These are phyloP conservation scores for Aotearoamyces nothofagi DNA, from an alignment of 2,329 filamentous ascomycete species.

Conservation along the genomic window DNA sequence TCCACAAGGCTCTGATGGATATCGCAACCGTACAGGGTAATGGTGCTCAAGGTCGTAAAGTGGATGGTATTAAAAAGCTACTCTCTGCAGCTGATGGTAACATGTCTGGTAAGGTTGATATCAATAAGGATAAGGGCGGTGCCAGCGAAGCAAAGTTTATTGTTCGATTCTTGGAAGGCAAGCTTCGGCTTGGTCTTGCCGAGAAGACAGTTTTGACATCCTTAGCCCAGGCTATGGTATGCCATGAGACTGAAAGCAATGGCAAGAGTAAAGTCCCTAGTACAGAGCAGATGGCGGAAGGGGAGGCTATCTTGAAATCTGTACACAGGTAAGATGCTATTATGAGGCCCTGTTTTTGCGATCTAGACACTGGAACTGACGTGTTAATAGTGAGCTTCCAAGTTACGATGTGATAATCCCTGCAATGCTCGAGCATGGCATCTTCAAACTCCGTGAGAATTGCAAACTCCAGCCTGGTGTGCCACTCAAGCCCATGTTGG, in stretches of 20 bases:
- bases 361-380: conserved; percentile 20
- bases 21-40: conserved; percentile 81
- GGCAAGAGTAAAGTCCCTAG: conserved; percentile 49
- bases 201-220: conserved; percentile 87
- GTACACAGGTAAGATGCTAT: conserved; percentile 64
- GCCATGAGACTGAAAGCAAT: conserved; percentile 61
- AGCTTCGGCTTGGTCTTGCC: conserved; percentile 78
- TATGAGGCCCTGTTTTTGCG: not conserved
- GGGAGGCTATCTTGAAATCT: conserved; percentile 73
- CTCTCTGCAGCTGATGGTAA: conserved; percentile 77
- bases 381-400: conserved; percentile 59
- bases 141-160: conserved; percentile 92
- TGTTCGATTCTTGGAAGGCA: conserved; percentile 85
- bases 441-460: conserved; percentile 64
- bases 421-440: conserved; percentile 72
- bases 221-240: conserved; percentile 74
- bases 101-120: conserved; percentile 66
- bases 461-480: conserved; percentile 91
- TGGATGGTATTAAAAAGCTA: conserved; percentile 90
- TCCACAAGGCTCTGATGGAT: conserved; percentile 74
- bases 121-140: conserved; percentile 81
- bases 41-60: conserved; percentile 79
- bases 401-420: conserved; percentile 94
- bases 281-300: conserved; percentile 64
- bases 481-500: conserved; percentile 94